Percentiles rank a stretch among this genome's conserved stretches.
phyloP scores from a whole-genome alignment of 2,329 filamentous ascomycete species.

The Curvularia sp. region DNA sequence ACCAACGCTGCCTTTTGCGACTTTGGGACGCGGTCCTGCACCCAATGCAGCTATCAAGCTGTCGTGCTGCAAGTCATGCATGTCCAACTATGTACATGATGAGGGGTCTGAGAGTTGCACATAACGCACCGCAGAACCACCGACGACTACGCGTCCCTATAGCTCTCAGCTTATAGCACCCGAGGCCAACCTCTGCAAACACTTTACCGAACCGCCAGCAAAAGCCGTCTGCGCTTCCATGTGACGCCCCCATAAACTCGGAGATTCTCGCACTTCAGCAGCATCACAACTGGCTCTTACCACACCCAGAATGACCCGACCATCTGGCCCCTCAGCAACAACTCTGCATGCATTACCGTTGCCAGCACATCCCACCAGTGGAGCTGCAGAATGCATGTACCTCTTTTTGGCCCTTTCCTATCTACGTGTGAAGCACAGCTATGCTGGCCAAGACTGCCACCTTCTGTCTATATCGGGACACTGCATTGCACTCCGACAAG shows the following conservation, averaged over 20 bases:
- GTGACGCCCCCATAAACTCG: not conserved
- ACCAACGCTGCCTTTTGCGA: not conserved
- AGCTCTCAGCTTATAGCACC: conserved; percentile 8
- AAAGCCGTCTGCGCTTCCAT: not conserved
- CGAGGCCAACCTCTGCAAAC: not conserved
- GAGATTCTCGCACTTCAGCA: not conserved
- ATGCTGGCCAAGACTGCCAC: not conserved
- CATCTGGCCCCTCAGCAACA: not conserved
- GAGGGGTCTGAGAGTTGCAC: conserved; percentile 8
- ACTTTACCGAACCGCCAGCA: not conserved
- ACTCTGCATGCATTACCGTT: not conserved
- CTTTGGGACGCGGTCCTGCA: conserved; percentile 1
- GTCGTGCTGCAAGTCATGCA: conserved; percentile 12
- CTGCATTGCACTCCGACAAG: not conserved
- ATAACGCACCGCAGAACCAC: conserved; percentile 10
- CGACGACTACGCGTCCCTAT: conserved; percentile 17
- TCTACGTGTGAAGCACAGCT: conserved; percentile 1
- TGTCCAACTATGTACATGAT: conserved; percentile 4
- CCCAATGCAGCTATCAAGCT: not conserved
- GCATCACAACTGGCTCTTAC: not conserved
- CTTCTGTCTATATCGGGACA: not conserved
- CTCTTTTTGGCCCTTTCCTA: not conserved
- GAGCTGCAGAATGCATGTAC: conserved; percentile 2
- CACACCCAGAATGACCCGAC: not conserved
- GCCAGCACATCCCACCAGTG: conserved; percentile 2